phyloP scores from a whole-genome alignment of 192 early-diverging fungal species.

The Entomortierella parvispora region DNA sequence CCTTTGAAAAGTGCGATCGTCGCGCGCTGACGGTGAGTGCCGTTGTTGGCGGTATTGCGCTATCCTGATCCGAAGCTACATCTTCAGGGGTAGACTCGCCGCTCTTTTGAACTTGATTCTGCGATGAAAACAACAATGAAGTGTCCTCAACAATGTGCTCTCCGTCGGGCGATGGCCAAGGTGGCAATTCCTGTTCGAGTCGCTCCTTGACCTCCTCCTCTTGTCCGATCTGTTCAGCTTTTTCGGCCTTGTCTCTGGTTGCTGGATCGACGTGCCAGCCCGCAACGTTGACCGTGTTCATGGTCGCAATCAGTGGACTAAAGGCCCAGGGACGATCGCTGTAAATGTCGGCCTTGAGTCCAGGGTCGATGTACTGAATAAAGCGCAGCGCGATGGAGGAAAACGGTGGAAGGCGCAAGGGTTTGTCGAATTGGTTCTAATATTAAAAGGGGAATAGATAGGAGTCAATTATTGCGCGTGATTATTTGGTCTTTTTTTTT shows the following conservation, averaged over 20 bases:
- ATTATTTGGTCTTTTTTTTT: background rate
- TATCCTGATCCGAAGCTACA: conserved; percentile 1
- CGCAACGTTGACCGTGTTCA: conserved; percentile 75
- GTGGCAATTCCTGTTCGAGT: conserved; percentile 43
- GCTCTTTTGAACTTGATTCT: no score
- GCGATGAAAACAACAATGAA: conserved; percentile 22
- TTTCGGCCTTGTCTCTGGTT: conserved; percentile 25
- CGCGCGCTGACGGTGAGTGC: conserved; percentile 53
- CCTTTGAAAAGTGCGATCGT: conserved; percentile 63
- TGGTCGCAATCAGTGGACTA: conserved; percentile 74
- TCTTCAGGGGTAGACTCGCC: no score
- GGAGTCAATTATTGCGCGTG: background rate
- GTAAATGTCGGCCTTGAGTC: conserved; percentile 75
- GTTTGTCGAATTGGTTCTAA: conserved; percentile 75
- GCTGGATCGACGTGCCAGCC: conserved; percentile 35
- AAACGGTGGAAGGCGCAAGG: conserved; percentile 73
- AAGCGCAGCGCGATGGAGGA: conserved; percentile 78
- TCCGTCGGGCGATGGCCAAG: conserved; percentile 54
- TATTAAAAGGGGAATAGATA: background rate
- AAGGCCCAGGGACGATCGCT: conserved; percentile 78
- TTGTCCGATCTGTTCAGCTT: no score
- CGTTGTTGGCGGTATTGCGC: conserved; percentile 3
- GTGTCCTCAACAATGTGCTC: conserved; percentile 49
- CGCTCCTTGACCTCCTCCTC: conserved; percentile 15
- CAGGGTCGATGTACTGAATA: conserved; percentile 80